These are phyloP conservation scores for Lavandula angustifolia DNA, from an alignment of 257 asterid species.

Conservation along the genomic window DNA sequence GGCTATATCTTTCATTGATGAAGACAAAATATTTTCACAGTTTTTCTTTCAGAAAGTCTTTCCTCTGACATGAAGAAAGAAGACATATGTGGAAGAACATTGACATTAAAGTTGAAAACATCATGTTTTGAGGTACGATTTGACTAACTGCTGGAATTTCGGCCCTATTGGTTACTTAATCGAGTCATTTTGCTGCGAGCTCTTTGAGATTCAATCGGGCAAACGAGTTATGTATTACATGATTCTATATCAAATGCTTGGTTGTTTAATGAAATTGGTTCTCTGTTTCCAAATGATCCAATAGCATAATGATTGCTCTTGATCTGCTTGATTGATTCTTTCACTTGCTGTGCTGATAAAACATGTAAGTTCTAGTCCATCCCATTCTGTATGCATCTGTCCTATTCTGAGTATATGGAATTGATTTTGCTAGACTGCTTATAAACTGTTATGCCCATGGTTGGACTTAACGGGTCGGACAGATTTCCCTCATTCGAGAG, in stretches of 20 bases:
- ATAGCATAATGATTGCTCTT: not conserved
- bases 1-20: slow-evolving; percentile 16
- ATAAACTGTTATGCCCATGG: not conserved
- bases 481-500: too few species aligned
- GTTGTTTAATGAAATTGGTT: not conserved
- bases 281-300: not conserved
- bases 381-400: slow-evolving; percentile 3
- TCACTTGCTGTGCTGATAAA: not conserved
- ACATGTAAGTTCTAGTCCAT: not conserved
- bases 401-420: slow-evolving; percentile 17
- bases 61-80: slow-evolving; percentile 76
- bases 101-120: slow-evolving; percentile 89
- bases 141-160: slow-evolving; percentile 20
- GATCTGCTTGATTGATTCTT: not conserved
- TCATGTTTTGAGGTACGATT: slow-evolving; percentile 76
- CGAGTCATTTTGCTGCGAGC: slow-evolving; percentile 10
- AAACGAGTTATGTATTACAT: not conserved
- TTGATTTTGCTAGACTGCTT: slow-evolving; percentile 22
- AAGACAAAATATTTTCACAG: slow-evolving; percentile 46
- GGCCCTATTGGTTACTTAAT: slow-evolving; percentile 9
- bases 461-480: too few species aligned
- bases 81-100: slow-evolving; percentile 79
- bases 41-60: slow-evolving; percentile 81
- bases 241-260: not conserved
- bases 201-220: not conserved